phyloP scores from a whole-genome alignment of 495 filamentous ascomycete species.

The Staphylotrichum tortipilum region DNA sequence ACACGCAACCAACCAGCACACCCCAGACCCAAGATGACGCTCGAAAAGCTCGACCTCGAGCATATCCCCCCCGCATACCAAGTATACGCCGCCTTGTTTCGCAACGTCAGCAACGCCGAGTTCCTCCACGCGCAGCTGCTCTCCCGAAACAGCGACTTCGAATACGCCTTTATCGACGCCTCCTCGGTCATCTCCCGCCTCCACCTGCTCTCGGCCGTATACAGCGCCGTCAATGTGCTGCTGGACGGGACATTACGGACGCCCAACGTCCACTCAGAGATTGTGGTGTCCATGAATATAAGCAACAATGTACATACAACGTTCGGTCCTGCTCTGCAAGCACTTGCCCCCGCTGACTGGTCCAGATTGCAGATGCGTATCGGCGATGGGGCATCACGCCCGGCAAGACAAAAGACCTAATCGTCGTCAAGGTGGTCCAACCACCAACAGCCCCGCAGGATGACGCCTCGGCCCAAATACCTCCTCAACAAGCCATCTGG shows the following conservation, averaged over 20 bases:
- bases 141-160: slow-evolving; percentile 68
- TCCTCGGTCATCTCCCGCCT: slow-evolving; percentile 55
- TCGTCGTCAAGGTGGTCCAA: slow-evolving; percentile 63
- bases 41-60: slow-evolving; percentile 55
- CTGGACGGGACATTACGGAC: slow-evolving; percentile 55
- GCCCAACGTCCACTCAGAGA: slow-evolving; percentile 86
- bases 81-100: slow-evolving; percentile 66
- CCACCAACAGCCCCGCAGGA: background rate
- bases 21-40: too few species aligned
- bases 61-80: slow-evolving; percentile 58
- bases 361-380: slow-evolving; percentile 83
- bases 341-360: background rate
- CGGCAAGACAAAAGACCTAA: slow-evolving; percentile 52
- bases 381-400: slow-evolving; percentile 73
- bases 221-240: slow-evolving; percentile 63
- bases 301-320: slow-evolving; percentile 89
- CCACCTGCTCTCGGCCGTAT: slow-evolving; percentile 70
- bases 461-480: background rate
- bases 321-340: too few species aligned
- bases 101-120: slow-evolving; percentile 62
- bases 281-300: slow-evolving; percentile 71
- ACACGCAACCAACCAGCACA: background rate
- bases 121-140: slow-evolving; percentile 76
- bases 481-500: slow-evolving; percentile 48
- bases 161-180: slow-evolving; percentile 91